Evolutionary conservation across 352 stramenopile genomes (phyloP).

Genomic region (Phytopythium ostracodes): DNA sequence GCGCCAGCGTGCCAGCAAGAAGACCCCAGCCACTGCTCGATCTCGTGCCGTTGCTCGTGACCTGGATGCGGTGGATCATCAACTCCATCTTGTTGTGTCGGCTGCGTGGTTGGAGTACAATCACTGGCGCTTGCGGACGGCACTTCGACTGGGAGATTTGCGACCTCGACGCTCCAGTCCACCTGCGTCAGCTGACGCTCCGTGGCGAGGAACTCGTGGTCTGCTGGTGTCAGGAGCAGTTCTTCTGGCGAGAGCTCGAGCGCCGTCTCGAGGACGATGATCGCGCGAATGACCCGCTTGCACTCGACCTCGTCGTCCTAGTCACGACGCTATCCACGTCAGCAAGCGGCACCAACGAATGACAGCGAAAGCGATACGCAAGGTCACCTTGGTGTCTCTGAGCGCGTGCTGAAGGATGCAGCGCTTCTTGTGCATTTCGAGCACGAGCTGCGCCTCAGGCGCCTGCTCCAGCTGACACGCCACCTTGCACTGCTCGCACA

Average conservation of each 20-base stretch:
- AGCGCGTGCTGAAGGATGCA: slow-evolving; percentile 53
- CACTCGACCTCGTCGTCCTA: slow-evolving; percentile 36
- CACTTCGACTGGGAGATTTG: neutral
- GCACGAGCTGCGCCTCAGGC: slow-evolving; percentile 32
- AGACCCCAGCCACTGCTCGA: neutral
- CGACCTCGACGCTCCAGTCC: slow-evolving; percentile 46
- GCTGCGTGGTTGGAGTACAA: neutral
- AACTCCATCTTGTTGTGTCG: neutral
- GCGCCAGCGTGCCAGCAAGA: slow-evolving; percentile 6
- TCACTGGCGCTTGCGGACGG: neutral
- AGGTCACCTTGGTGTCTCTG: slow-evolving; percentile 31
- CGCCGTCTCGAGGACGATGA: slow-evolving; percentile 28
- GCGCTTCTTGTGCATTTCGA: slow-evolving; percentile 72
- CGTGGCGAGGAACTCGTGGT: slow-evolving; percentile 36
- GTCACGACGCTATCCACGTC: neutral
- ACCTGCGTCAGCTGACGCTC: slow-evolving; percentile 27
- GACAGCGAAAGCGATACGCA: neutral
- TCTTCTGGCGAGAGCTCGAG: slow-evolving; percentile 37
- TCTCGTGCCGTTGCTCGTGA: neutral
- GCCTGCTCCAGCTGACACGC: slow-evolving; percentile 41
- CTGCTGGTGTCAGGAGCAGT: slow-evolving; percentile 20
- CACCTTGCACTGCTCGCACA: slow-evolving; percentile 45
- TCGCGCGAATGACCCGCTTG: slow-evolving; percentile 43
- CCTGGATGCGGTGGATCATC: neutral
- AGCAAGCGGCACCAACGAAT: neutral